These are phyloP conservation scores for Alternaria viburni DNA, from an alignment of 2,329 filamentous ascomycete species.

Conservation along the genomic window DNA sequence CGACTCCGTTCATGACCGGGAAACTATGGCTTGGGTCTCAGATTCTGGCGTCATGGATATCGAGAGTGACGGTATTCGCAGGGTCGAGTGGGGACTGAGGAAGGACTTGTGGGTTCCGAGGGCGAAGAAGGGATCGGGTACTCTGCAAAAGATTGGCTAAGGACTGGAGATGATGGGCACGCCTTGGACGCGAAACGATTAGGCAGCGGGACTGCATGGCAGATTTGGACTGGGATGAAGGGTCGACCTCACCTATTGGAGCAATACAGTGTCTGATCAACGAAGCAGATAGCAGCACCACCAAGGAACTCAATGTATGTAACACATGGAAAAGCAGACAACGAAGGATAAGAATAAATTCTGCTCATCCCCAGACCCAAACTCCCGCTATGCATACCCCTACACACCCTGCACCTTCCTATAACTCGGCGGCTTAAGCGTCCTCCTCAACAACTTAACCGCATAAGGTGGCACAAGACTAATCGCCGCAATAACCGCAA, in stretches of 20 bases:
- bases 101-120: background rate
- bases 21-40: background rate
- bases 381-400: background rate
- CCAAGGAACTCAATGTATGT: background rate
- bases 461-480: constrained; percentile 86
- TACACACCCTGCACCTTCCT: constrained; percentile 82
- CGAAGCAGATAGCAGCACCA: background rate
- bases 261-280: too few relatives aligned
- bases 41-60: background rate
- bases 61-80: background rate
- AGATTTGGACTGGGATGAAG: too few relatives aligned
- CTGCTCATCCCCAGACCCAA: background rate
- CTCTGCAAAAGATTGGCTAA: background rate
- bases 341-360: background rate
- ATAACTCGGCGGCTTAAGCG: constrained; percentile 90
- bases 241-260: too few relatives aligned
- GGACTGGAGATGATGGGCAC: background rate
- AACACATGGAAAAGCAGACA: background rate
- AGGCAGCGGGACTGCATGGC: too few relatives aligned
- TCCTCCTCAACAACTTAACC: constrained; percentile 82
- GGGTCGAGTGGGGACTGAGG: background rate
- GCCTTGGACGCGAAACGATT: background rate
- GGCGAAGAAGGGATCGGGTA: background rate
- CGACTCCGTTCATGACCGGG: too few relatives aligned
- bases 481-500: constrained; percentile 78